These are phyloP conservation scores for Yamadazyma kanchanaburiensis DNA, from an alignment of 1,139 yeast genomes.

Conservation along the genomic window DNA sequence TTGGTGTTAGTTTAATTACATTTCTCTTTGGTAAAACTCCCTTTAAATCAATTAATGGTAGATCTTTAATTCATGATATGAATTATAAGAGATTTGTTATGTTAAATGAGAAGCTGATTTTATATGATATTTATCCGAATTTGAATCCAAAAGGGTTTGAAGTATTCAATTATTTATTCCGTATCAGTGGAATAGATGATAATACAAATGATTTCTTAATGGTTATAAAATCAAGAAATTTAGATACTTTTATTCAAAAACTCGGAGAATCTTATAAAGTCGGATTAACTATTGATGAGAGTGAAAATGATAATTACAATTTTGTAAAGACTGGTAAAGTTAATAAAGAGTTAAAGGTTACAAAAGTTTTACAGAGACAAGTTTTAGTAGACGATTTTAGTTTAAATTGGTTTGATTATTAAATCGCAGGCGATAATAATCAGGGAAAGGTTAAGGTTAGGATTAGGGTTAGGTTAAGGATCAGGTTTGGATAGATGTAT, in stretches of 20 bases:
- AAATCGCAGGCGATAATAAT: too few species aligned
- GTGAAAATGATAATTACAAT: too few species aligned
- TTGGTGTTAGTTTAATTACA: constrained; percentile 42
- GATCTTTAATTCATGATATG: constrained; percentile 24
- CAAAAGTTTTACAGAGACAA: constrained; percentile 6
- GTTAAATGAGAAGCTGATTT: constrained; percentile 28
- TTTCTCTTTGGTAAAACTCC: constrained; percentile 49
- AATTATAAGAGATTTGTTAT: constrained; percentile 39
- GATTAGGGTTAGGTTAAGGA: neutral
- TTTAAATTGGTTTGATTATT: constrained; percentile 16
- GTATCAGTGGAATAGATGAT: constrained; percentile 33
- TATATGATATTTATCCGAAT: constrained; percentile 41
- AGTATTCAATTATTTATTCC: constrained; percentile 31
- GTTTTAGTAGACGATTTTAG: constrained; percentile 13
- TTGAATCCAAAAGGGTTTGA: constrained; percentile 36
- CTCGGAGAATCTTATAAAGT: constrained; percentile 25
- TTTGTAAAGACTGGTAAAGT: constrained; percentile 1
- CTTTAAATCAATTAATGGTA: constrained; percentile 24
- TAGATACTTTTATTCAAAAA: constrained; percentile 26
- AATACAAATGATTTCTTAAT: constrained; percentile 21
- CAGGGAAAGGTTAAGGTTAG: too few species aligned
- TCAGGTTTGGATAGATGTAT: neutral
- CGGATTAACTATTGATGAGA: constrained; percentile 35
- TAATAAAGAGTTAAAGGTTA: neutral
- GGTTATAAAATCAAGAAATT: constrained; percentile 25